Evolutionary conservation across 805 yeast species (phyloP), one percentile per base, ranked within the genome.

Genomic region (Groenewaldozyma salmanticensis): DNA sequence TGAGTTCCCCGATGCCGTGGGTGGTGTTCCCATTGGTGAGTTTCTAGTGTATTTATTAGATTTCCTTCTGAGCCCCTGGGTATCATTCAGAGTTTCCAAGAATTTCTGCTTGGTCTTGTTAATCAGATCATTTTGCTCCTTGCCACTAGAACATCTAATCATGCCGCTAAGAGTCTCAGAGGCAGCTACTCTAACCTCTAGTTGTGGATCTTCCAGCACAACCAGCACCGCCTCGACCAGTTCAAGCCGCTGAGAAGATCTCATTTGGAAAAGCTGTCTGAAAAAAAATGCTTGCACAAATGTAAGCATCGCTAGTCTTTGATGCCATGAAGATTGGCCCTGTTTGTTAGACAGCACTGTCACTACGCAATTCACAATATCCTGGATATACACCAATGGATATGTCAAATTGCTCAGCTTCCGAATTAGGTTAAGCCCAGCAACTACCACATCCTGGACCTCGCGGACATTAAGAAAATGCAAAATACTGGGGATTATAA

Each of bases 151-250:
- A 71, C 75, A 48, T 66, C 88, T 88, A 32, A 90, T 72, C 45
- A 92, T 73, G 3, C 90, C 85, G 0, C 94, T 75, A n/a, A 90
- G 67, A 2, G 86, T 80, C 1, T 67, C 64, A 0, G 92, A 75
- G 1, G 92, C 84, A 4, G 74, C 65, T 39, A 77, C 81, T 43
- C 97, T 66, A 3, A 90, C 83, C 43, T 84, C 90, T 16, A 81
- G 71, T 46, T 79, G 82, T 27, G 66, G 65, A 52, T 77, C 81
- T 47, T 71, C 74, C 41, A 85, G 60, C 49, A 81, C 62, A 2
- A 65, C 58, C 27, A 69, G 65, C 2, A 81, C 73, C 39, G 74
- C 66, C 1, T 65, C 61, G 19, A 84, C 65, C 9, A 90, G 63
- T 22, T 57, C 49, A 9, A 52, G 47, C 42, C 81, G 65, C 49